Evolutionary conservation across 257 asterid species (phyloP), one percentile per base, ranked within the genome.

Genomic region (Marsdenia floribunda): DNA sequence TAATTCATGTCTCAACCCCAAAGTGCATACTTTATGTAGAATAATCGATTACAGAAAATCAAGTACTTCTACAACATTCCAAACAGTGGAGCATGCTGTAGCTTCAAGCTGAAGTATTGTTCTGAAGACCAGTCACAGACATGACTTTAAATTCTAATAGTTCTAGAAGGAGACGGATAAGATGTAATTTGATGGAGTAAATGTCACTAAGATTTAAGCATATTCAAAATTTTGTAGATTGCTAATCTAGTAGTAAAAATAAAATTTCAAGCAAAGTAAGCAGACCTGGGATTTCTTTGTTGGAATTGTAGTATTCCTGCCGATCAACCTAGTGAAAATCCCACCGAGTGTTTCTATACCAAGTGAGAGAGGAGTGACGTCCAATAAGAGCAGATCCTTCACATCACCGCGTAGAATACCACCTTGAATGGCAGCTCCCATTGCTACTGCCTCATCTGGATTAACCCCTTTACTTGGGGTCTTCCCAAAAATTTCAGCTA

Each of bases 391-490:
- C 38, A 75, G 53, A 38, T 90, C 96, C 47, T 88, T 90, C 55
- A 88, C 96, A 71, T 88, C 94, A 72, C 96, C 96, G 6, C 93
- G 90, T 26, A 88, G 92, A 15, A 90, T 90, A 46, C 92, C 96
- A 35, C 96, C 96, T 77, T 90, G 94, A 49, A 90, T 87, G 37
- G 96, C 96, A 70, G 96, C 96, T 38, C 96, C 96, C 96, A 90
- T 90, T 50, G 94, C 92, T 76, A 90, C 96, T 6, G 94, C 94
- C 80, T 90, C 96, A 57, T 90, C 96, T 3, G 96, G 96, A 69
- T 88, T 90, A 71, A 88, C 96, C 8, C 96, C 94, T 77, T 90
- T 90, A 88, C 96, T 90, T 9, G 96, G 93, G 68, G 85, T 73
- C 85, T 88, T 90, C 67, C 92, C 92, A 42, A 90, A 90, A 77